Evolutionary conservation across 306 rosid genomes (phyloP), one percentile per base, ranked within the genome.

Genomic region (Chamaecrista fasciculata): DNA sequence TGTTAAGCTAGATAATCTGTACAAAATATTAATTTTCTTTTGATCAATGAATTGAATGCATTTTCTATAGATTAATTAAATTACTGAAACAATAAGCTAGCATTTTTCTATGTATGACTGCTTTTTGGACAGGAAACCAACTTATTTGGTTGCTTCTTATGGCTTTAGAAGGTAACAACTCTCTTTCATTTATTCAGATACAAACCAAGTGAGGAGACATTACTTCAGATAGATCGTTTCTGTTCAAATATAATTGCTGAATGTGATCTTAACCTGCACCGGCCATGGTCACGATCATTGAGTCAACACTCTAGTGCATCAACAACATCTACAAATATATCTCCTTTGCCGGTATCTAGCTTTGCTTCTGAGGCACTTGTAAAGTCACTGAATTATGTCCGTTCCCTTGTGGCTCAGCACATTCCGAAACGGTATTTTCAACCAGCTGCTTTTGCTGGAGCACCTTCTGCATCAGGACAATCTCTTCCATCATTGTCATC

Each of bases 191-290:
- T 36, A 40, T 81, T 52, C 89, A 95, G 99, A 78, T 95, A 95
- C 80, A 95, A 87, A 85, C 96, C 99, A 26, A 84, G 89, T 18
- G 93, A 84, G 83, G 99, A 95, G 75, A 91, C 97, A 33, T 81
- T 95, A 78, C 78, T 84, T 81, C 97, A 87, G 83, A 87, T 95
- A 67, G 99, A 91, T 83, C 95, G 96, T 28, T 95, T 95, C 87
- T 95, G 99, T 82, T 81, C 92, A 81, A 87, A 84, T 78, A 83
- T 86, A 71, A 87, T 95, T 79, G 78, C 88, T 15, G 99, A 95
- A 72, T 89, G 93, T 75, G 86, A 86, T 83, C 72, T 80, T 69
- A 79, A 72, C 77, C 87, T 86, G 44, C 78, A 83, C 77, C 91
- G 82, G 64, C 87, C 88, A 43, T 77, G 76, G 84, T 74, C 93